Evolutionary conservation across 2,329 filamentous ascomycete genomes (phyloP).

Genomic region (Pestalotiopsis sp.): DNA sequence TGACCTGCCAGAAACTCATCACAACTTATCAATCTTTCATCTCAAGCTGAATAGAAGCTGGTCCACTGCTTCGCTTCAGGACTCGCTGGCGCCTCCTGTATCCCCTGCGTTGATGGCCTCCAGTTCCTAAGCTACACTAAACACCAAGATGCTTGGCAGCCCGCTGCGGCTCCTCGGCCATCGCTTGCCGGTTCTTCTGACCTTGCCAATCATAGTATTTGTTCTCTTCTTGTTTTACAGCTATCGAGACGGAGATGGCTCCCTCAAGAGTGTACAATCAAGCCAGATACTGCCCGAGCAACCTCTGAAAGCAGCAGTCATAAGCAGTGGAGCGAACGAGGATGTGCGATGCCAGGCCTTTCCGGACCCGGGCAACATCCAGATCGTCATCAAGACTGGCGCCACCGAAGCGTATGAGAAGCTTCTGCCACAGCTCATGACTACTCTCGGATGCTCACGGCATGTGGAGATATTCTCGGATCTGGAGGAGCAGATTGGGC

Average conservation of each 20-base stretch:
- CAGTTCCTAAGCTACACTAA: neutral
- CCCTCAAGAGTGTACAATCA: neutral
- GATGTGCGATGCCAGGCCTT: neutral
- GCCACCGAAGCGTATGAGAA: conserved; percentile 7
- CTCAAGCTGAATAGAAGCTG: neutral
- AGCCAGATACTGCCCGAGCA: neutral
- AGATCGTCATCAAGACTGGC: conserved; percentile 1
- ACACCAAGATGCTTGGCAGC: neutral
- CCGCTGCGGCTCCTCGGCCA: neutral
- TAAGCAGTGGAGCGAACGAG: neutral
- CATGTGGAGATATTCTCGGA: conserved; percentile 3
- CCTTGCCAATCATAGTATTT: neutral
- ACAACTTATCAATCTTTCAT: neutral
- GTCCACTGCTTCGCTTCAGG: neutral
- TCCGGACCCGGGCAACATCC: neutral
- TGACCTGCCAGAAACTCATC: neutral
- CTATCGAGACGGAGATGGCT: neutral
- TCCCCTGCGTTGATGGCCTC: neutral
- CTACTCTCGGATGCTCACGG: neutral
- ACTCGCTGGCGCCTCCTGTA: neutral
- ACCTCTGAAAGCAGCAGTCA: neutral
- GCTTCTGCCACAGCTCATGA: conserved; percentile 5
- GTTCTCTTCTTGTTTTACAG: neutral
- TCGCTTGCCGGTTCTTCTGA: neutral
- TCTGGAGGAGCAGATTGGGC: neutral